These are phyloP conservation scores for Salicornia ramosissima DNA, from an alignment of 148 eudicot genomes.

Conservation along the genomic window DNA sequence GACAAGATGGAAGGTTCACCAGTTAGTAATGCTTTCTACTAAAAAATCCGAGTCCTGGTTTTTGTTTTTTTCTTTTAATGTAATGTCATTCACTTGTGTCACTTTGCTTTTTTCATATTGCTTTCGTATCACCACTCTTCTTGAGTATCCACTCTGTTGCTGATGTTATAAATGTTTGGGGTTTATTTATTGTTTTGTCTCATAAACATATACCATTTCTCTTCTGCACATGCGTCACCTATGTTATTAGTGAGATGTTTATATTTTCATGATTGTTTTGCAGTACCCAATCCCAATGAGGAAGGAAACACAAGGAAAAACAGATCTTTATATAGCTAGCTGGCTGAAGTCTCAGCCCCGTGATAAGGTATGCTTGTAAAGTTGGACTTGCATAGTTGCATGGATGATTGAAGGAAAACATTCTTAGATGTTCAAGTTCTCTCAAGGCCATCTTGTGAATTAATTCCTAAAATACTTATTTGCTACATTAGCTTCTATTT, in stretches of 20 bases:
- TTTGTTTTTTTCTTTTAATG: not conserved
- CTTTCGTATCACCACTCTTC: not conserved
- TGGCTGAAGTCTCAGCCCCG: constrained; percentile 93
- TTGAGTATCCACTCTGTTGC: too few relatives aligned
- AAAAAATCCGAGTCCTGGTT: not conserved
- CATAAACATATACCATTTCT: not conserved
- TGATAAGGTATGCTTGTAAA: constrained; percentile 59
- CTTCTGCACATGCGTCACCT: not conserved
- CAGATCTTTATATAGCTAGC: constrained; percentile 72
- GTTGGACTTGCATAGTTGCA: not conserved
- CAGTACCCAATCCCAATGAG: constrained; percentile 88
- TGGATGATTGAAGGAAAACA: not conserved
- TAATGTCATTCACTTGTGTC: not conserved
- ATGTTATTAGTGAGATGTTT: not conserved
- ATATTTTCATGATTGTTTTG: constrained; percentile 7
- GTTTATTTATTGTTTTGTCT: not conserved
- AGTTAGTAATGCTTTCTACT: not conserved
- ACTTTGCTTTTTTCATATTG: not conserved
- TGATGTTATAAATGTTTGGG: not conserved
- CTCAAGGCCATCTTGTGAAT: not conserved
- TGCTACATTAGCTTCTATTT: not conserved
- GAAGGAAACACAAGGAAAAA: constrained; percentile 90
- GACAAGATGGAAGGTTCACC: not conserved
- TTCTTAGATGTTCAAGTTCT: not conserved
- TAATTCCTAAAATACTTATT: not conserved